A percentile compares a stretch with the other conserved stretches of the same genome.
phyloP scores from a whole-genome alignment of 2,329 filamentous ascomycete genomes.

The Penicillium concentricum region DNA sequence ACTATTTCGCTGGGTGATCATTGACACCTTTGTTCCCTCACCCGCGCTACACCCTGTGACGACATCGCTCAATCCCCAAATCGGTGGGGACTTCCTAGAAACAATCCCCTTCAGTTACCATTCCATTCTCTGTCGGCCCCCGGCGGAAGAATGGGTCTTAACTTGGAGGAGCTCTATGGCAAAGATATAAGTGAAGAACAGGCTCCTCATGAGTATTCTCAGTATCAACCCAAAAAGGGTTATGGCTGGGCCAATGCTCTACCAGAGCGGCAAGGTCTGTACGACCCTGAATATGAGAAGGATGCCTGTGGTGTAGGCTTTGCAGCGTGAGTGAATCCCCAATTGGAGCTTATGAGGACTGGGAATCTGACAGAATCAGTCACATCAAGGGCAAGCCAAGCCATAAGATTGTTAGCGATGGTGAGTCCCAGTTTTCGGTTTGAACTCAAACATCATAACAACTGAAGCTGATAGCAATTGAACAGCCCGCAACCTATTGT shows the following conservation, averaged over 20 bases:
- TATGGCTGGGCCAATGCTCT: conserved; percentile 96
- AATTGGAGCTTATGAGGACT: background rate
- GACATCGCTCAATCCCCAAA: conserved; percentile 21
- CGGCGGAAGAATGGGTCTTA: conserved; percentile 53
- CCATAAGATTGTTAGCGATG: conserved; percentile 99
- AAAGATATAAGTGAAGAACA: conserved; percentile 47
- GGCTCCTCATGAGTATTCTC: conserved; percentile 48
- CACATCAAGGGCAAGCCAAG: conserved; percentile 96
- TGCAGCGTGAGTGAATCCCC: conserved; percentile 70
- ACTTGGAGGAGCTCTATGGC: conserved; percentile 50
- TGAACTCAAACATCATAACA: background rate
- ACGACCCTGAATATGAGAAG: conserved; percentile 93
- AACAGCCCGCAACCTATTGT: conserved; percentile 83
- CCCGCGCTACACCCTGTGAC: conserved; percentile 28
- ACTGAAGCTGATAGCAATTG: background rate
- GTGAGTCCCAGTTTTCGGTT: conserved; percentile 52
- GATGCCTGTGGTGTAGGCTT: conserved; percentile 99
- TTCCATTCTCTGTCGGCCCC: conserved; percentile 42
- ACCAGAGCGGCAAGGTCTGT: conserved; percentile 97
- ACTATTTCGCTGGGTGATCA: conserved; percentile 19
- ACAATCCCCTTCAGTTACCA: conserved; percentile 13
- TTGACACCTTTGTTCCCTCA: conserved; percentile 8
- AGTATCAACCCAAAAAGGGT: conserved; percentile 57
- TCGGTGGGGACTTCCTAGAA: conserved; percentile 20
- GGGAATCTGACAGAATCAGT: conserved; percentile 47